phyloP scores from a whole-genome alignment of 345 rosid species.

The Brassica napus region DNA sequence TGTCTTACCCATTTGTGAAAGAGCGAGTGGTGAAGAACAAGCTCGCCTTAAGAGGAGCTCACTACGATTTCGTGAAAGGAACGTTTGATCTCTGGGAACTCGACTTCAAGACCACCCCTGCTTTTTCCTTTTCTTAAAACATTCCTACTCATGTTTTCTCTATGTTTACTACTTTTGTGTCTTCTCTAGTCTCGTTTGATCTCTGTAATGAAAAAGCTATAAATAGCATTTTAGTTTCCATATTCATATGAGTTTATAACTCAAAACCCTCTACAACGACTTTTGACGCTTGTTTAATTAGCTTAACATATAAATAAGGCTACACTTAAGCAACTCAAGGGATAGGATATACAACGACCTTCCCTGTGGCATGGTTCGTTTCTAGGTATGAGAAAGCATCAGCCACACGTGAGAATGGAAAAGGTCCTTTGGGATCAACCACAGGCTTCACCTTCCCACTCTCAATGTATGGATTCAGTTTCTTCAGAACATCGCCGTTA shows the following conservation, averaged over 20 bases:
- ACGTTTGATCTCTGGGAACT: slow-evolving; percentile 79
- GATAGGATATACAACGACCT: slow-evolving; percentile 74
- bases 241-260: slow-evolving; percentile 12
- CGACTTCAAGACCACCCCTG: slow-evolving; percentile 49
- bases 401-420: slow-evolving; percentile 58
- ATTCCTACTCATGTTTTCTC: background rate
- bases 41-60: slow-evolving; percentile 63
- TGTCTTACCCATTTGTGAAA: slow-evolving; percentile 81
- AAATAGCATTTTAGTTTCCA: slow-evolving; percentile 14
- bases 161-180: background rate
- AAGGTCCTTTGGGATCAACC: slow-evolving; percentile 85
- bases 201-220: slow-evolving; percentile 24
- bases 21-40: slow-evolving; percentile 55
- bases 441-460: slow-evolving; percentile 84
- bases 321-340: slow-evolving; percentile 43
- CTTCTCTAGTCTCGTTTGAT: background rate
- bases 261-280: slow-evolving; percentile 11
- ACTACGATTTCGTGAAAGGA: slow-evolving; percentile 73
- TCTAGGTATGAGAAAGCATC: slow-evolving; percentile 87
- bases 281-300: slow-evolving; percentile 9
- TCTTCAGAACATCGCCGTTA: slow-evolving; percentile 73
- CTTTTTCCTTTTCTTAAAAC: slow-evolving; percentile 35
- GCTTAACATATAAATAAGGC: slow-evolving; percentile 11
- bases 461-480: slow-evolving; percentile 78
- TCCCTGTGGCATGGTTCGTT: slow-evolving; percentile 79